Evolutionary conservation across 257 asterid species (phyloP), one percentile per base, ranked within the genome.

Genomic region (Buddleja alternifolia): DNA sequence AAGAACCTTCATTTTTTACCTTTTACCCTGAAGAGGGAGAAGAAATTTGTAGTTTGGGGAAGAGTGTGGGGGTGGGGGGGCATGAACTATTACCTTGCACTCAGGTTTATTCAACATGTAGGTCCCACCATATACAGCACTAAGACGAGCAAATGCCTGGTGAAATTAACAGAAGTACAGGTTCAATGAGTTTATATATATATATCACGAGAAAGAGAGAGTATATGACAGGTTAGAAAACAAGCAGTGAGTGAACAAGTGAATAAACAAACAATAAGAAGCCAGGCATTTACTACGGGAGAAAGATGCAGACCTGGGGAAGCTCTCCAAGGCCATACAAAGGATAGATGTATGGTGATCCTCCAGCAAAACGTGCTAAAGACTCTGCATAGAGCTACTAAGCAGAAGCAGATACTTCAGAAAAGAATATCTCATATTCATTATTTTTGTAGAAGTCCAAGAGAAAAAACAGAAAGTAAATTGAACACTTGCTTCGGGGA

Each of bases 71-170:
- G 14, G 62, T 37, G 64, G 57, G 45, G 60, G 61, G 17, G 40
- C 54, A 64, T 44, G 24, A 51, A 23, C 45, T 34, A 72, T 12
- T 79, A 90, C 98, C 97, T 88, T 88, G 87, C 98, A 93, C 57
- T 90, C 97, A 29, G 96, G 98, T 75, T 93, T 93, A 76, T 77
- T 83, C 90, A 93, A 76, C 98, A 93, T 93, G 80, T 93, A 93
- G 65, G 98, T 93, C 80, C 98, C 98, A 73, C 98, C 98, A 78
- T 90, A 93, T 52, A 93, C 98, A 68, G 98, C 98, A 85, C 98
- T 93, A 17, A 93, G 80, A 55, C 98, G 96, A 77, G 98, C 98
- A 80, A 93, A 93, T 72, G 93, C 98, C 98, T 93, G 75, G 73
- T 47, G 58, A 72, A 17, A 77, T 29, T 53, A 69, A 60, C 6